Conservation (phyloP, 2,329 filamentous ascomycete genomes). For the Saccharata proteae region DNA sequence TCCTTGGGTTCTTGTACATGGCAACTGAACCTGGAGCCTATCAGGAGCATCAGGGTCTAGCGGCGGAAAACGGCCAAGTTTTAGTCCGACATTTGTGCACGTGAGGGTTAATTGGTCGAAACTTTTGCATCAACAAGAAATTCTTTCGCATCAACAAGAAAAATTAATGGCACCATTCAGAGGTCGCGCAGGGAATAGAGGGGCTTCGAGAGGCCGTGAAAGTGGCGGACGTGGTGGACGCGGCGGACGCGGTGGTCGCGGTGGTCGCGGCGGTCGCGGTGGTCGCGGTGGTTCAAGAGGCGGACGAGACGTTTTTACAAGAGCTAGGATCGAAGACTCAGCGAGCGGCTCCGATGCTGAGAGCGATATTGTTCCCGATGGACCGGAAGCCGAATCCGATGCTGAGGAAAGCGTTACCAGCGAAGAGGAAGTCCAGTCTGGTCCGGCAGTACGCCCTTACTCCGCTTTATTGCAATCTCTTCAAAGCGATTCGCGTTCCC, state of each 20-base stretch:
- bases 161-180: conserved; percentile 14
- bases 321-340: conserved; percentile 12
- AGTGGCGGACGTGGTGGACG: conserved; percentile 18
- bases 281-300: too few relatives aligned
- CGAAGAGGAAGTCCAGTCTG: conserved; percentile 16
- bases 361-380: conserved; percentile 14
- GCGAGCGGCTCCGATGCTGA: conserved; percentile 14
- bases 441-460: conserved; percentile 33
- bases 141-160: not conserved
- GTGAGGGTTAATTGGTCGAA: too few relatives aligned
- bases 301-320: conserved; percentile 3
- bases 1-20: too few relatives aligned
- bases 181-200: conserved; percentile 17
- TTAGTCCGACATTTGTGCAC: too few relatives aligned
- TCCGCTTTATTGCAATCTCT: conserved; percentile 45
- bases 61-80: too few relatives aligned
- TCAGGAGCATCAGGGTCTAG: too few relatives aligned
- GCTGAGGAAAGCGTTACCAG: conserved; percentile 7
- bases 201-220: conserved; percentile 17
- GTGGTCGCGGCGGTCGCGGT: conserved; percentile 2
- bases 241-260: conserved; percentile 8
- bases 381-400: conserved; percentile 2
- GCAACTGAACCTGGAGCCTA: too few relatives aligned
- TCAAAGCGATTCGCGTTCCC: conserved; percentile 27
- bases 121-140: too few relatives aligned